A percentile compares a stretch with the other conserved stretches of the same genome.
phyloP scores from a whole-genome alignment of 257 asterid species.

The Striga asiatica region DNA sequence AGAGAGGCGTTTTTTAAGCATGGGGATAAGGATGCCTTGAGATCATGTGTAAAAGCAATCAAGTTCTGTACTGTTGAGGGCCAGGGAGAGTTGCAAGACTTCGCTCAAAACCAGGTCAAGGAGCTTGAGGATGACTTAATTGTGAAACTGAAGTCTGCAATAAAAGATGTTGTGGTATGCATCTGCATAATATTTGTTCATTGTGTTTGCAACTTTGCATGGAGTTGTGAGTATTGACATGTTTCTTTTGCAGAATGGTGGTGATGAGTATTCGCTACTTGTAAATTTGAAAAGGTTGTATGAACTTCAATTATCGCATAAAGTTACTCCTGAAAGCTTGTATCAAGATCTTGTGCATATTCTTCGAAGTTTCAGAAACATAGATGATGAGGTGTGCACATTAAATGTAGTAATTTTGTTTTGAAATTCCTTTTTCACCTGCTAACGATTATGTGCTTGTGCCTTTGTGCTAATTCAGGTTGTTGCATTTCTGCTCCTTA shows the following conservation, averaged over 20 bases:
- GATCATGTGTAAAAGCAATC: constrained; percentile 83
- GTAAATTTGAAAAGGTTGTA: constrained; percentile 83
- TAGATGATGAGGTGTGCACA: constrained; percentile 70
- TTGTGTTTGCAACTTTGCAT: constrained; percentile 10
- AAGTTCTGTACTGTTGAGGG: constrained; percentile 78
- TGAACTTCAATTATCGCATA: constrained; percentile 71
- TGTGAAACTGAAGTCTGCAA: constrained; percentile 58
- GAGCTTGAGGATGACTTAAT: constrained; percentile 74
- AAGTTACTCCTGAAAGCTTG: constrained; percentile 52
- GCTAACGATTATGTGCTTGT: constrained; percentile 20
- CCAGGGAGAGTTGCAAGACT: constrained; percentile 82
- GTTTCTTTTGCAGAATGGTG: constrained; percentile 65
- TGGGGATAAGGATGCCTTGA: constrained; percentile 77
- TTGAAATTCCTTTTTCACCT: background rate
- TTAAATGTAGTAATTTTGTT: constrained; percentile 5
- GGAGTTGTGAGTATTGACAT: constrained; percentile 18
- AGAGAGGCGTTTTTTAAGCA: constrained; percentile 80
- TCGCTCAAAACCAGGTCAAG: constrained; percentile 63
- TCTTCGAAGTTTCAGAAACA: constrained; percentile 59
- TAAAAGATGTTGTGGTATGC: constrained; percentile 76
- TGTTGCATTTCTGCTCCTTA: constrained; percentile 69
- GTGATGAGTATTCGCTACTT: constrained; percentile 79
- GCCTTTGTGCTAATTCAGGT: constrained; percentile 42
- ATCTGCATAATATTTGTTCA: constrained; percentile 6
- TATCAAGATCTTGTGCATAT: constrained; percentile 51